Conservation (phyloP, 1,284 basidiomycete genomes). For the Thelephora terrestris region DNA sequence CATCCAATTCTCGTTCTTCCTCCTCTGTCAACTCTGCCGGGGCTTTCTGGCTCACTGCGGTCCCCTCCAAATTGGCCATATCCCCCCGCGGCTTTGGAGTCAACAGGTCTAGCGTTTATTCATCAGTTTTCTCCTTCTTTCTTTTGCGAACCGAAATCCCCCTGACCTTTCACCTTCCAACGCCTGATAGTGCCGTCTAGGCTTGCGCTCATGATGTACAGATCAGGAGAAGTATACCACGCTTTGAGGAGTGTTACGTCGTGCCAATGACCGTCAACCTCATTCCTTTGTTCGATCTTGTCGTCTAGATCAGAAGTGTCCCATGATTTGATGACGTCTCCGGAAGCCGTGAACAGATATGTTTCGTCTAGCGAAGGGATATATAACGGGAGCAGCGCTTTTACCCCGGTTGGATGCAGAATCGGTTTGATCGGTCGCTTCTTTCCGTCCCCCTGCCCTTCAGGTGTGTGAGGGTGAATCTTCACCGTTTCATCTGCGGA, state of each 20-base stretch:
- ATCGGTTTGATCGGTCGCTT: conserved; percentile 36
- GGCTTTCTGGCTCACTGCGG: conserved; percentile 12
- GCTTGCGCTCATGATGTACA: conserved; percentile 75
- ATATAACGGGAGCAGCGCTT: conserved; percentile 60
- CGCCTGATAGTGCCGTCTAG: conserved; percentile 79
- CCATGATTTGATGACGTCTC: conserved; percentile 71
- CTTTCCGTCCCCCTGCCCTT: conserved; percentile 9
- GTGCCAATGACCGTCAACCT: conserved; percentile 80
- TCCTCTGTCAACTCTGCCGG: conserved; percentile 50
- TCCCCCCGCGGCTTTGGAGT: conserved; percentile 22
- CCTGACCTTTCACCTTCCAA: conserved; percentile 67
- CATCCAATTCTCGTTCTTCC: conserved; percentile 72
- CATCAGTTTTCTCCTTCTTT: conserved; percentile 36
- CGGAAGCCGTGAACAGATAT: conserved; percentile 71
- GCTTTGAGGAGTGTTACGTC: conserved; percentile 67
- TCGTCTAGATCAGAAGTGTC: conserved; percentile 54
- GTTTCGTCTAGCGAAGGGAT: conserved; percentile 51
- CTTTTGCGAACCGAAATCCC: conserved; percentile 5
- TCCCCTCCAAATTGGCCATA: conserved; percentile 15
- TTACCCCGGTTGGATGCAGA: conserved; percentile 57
- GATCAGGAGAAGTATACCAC: conserved; percentile 55
- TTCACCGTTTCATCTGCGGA: conserved; percentile 82
- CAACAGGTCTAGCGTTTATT: conserved; percentile 23
- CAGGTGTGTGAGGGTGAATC: conserved; percentile 32
- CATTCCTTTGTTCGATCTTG: conserved; percentile 49